Base-by-base conservation (phyloP, 176 grass and related monocot species). In the Bonia amplexicaulis region DNA sequence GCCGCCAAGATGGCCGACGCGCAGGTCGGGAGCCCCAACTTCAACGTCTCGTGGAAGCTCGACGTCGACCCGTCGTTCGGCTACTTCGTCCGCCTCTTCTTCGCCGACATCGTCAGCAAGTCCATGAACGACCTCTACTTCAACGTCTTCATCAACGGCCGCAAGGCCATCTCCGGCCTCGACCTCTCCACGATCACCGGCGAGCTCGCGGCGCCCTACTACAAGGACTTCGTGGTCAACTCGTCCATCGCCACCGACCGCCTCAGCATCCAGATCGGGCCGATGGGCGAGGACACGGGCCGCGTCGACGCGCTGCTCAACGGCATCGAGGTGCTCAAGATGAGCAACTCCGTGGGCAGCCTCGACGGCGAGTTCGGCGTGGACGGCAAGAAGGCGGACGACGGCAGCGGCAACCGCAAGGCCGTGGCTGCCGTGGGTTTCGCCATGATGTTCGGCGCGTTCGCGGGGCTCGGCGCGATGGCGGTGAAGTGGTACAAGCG, bases 331-430 rank as follows among this genome's bases (percentile, higher is more conserved):
- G 88, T 98, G 70, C 81, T 98, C 22, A 98, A 92, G 91, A 89
- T 98, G 41, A 98, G 80, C 86, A 98, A 92, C 83, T 88, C 91
- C 6, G 93, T 98, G 47, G 91, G 82, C 6, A 92, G 90, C 78
- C 82, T 98, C 9, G 93, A 98, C 87, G 96, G 96, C 44, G 89
- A 95, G 88, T 98, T 94, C 80, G 96, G 96, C 35, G 90, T 98
- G 23, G 91, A 98, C 83, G 96, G 96, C 8, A 82, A 71, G 29
- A 88, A 88, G 79, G 91, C 77, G n/a, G 84, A 89, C 8, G 86
- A 88, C 39, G 89, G 81, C 6, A 71, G 80, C 57, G 55, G 81
- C 12, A 35, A 61, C 37, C 74, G 84, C 4, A 69, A 79, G 26
- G 88, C 85, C 6, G 89, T 98, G 16, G 96, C 93, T 0, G 91